These are phyloP conservation scores for Phoma sp. DNA, from an alignment of 2,329 filamentous ascomycete genomes.

Conservation along the genomic window DNA sequence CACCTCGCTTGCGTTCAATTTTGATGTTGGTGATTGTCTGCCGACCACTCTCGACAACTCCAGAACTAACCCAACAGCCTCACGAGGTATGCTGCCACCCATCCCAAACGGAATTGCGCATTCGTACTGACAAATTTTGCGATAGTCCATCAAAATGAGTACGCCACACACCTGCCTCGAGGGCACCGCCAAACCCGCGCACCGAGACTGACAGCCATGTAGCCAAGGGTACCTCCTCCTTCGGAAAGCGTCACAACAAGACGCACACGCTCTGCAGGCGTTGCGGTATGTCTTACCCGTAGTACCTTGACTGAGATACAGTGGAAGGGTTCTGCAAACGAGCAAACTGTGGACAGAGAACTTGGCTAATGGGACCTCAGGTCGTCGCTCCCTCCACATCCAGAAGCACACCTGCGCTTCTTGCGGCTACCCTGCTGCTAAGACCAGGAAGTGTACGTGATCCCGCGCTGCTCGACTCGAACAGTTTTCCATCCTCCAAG, in stretches of 20 bases:
- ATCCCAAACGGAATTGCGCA: not conserved
- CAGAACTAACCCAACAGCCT: constrained; percentile 46
- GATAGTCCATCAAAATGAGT: constrained; percentile 63
- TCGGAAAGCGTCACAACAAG: constrained; percentile 92
- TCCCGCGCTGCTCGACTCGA: constrained; percentile 7
- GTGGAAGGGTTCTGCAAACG: constrained; percentile 20
- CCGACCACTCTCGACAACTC: constrained; percentile 16
- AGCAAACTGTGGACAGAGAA: constrained; percentile 15
- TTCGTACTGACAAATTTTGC: constrained; percentile 28
- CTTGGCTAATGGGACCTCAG: constrained; percentile 56
- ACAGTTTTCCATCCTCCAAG: constrained; percentile 6
- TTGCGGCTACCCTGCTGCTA: constrained; percentile 97
- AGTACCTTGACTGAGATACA: constrained; percentile 21
- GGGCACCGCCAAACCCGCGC: constrained; percentile 31
- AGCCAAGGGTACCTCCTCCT: constrained; percentile 76
- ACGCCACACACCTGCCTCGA: constrained; percentile 46
- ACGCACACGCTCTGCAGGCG: constrained; percentile 98
- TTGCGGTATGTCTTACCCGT: constrained; percentile 75
- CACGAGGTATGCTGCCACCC: constrained; percentile 38
- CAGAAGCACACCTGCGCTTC: constrained; percentile 98
- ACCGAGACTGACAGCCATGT: constrained; percentile 55
- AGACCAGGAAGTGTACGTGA: constrained; percentile 96
- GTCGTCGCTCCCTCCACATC: constrained; percentile 96
- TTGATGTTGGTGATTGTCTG: no score
- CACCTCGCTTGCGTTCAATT: not conserved